phyloP scores from a whole-genome alignment of 352 stramenopile genomes.

The Phytopythium kandeliae region DNA sequence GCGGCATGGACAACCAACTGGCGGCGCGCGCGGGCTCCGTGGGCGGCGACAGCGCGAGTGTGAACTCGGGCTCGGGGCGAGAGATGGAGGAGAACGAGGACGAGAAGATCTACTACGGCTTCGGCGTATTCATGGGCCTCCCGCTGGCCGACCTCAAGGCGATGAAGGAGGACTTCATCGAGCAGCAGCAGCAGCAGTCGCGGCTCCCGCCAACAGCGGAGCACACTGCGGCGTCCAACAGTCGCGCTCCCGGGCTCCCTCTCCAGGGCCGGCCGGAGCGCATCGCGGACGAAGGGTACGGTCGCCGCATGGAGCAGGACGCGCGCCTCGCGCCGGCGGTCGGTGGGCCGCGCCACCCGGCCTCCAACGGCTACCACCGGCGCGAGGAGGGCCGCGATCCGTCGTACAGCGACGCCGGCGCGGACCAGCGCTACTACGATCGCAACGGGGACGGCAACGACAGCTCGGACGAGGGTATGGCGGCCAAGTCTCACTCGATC shows the following conservation, averaged over 20 bases:
- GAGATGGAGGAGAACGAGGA: conserved; percentile 59
- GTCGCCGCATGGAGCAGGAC: conserved; percentile 13
- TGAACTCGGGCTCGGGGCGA: conserved; percentile 10
- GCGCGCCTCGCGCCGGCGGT: conserved; percentile 5
- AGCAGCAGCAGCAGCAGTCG: conserved; percentile 54
- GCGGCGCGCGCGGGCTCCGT: conserved; percentile 13
- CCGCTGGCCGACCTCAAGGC: conserved; percentile 76
- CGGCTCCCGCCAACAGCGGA: conserved; percentile 5
- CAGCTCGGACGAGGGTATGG: conserved; percentile 46
- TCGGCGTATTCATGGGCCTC: conserved; percentile 86
- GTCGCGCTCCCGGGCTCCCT: conserved; percentile 3
- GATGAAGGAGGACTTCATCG: conserved; percentile 78
- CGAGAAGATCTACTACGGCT: conserved; percentile 87
- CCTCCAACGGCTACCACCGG: conserved; percentile 1
- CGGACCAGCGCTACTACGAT: conserved; percentile 10
- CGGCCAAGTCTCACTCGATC: conserved; percentile 74
- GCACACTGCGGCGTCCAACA: neutral
- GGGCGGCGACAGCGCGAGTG: conserved; percentile 10
- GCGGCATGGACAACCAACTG: conserved; percentile 49
- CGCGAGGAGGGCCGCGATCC: conserved; percentile 10
- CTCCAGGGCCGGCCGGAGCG: conserved; percentile 10
- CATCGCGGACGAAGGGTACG: conserved; percentile 9
- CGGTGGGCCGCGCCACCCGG: neutral
- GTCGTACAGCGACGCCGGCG: conserved; percentile 12
- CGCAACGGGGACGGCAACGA: conserved; percentile 36